A percentile compares a stretch with the other conserved stretches of the same genome.
phyloP scores from a whole-genome alignment of 768 basidiomycete genomes.

The Crassisporium funariophilum region DNA sequence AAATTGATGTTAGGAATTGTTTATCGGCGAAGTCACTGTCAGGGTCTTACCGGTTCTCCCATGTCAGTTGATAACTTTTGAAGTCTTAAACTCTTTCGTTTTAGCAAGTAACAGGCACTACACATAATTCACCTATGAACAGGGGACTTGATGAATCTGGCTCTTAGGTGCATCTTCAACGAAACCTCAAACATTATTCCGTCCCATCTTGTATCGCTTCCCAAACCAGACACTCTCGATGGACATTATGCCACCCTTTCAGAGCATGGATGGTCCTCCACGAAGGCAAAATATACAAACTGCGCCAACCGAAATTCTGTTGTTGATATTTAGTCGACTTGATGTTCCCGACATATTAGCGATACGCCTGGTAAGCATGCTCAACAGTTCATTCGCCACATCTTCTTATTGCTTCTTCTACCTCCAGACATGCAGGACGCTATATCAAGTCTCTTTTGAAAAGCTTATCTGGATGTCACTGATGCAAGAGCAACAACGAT shows the following conservation, averaged over 20 bases:
- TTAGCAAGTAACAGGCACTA: too few relatives aligned
- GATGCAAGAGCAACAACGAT: constrained; percentile 12
- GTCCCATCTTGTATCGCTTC: background rate
- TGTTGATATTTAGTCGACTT: background rate
- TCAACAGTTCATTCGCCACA: background rate
- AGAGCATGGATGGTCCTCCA: too few relatives aligned
- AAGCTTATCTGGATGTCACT: constrained; percentile 20
- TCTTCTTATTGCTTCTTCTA: background rate
- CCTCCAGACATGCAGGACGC: constrained; percentile 21
- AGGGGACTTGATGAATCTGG: too few relatives aligned
- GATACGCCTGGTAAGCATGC: background rate
- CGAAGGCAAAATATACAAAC: background rate
- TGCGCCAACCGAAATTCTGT: background rate
- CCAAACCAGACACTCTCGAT: background rate
- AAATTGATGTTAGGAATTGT: too few relatives aligned
- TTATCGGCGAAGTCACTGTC: too few relatives aligned
- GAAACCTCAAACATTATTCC: background rate
- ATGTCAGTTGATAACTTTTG: too few relatives aligned
- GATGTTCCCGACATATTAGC: background rate
- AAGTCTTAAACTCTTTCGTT: too few relatives aligned
- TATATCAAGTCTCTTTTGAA: constrained; percentile 15
- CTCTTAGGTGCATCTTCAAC: too few relatives aligned
- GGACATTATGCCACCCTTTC: too few relatives aligned
- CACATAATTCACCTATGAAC: too few relatives aligned
- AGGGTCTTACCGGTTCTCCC: too few relatives aligned